phyloP scores from a whole-genome alignment of 768 basidiomycete genomes.

The Rhodotorula diobovata region DNA sequence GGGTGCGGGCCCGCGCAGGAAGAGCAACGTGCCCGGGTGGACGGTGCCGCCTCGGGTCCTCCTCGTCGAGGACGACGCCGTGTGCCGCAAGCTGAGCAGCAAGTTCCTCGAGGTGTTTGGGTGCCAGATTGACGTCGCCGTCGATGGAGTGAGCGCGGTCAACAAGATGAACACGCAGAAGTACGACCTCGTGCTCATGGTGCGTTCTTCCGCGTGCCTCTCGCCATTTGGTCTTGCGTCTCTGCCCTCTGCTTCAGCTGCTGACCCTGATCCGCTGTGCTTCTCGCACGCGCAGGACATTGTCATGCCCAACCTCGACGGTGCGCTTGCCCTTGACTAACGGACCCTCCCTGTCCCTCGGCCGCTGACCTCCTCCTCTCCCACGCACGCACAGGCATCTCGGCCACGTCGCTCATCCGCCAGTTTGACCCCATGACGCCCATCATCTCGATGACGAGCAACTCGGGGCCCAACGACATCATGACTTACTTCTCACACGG shows the following conservation, averaged over 20 bases:
- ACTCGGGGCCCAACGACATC: slow-evolving; percentile 86
- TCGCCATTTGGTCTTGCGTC: slow-evolving; percentile 9
- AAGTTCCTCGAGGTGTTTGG: slow-evolving; percentile 95
- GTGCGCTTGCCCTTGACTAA: slow-evolving; percentile 31
- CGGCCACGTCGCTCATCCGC: slow-evolving; percentile 85
- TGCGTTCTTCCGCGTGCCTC: slow-evolving; percentile 46
- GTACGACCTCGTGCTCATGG: slow-evolving; percentile 95
- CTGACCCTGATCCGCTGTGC: not conserved
- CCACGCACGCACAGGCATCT: slow-evolving; percentile 61
- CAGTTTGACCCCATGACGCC: slow-evolving; percentile 94
- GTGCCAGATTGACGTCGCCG: slow-evolving; percentile 87
- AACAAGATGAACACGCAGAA: slow-evolving; percentile 94
- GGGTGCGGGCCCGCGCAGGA: slow-evolving; percentile 61
- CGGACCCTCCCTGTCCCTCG: not conserved
- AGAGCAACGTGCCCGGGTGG: slow-evolving; percentile 83
- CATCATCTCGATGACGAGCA: slow-evolving; percentile 97
- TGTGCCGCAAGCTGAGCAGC: slow-evolving; percentile 77
- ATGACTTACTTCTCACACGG: slow-evolving; percentile 82
- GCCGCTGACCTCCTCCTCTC: no score
- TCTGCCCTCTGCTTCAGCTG: not conserved
- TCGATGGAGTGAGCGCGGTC: slow-evolving; percentile 85
- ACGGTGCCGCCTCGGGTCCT: slow-evolving; percentile 83
- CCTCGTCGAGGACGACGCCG: slow-evolving; percentile 91
- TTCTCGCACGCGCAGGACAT: slow-evolving; percentile 63
- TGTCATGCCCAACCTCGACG: slow-evolving; percentile 61